Evolutionary conservation across 2,329 filamentous ascomycete genomes (phyloP).

Genomic region (Diaporthe citri): DNA sequence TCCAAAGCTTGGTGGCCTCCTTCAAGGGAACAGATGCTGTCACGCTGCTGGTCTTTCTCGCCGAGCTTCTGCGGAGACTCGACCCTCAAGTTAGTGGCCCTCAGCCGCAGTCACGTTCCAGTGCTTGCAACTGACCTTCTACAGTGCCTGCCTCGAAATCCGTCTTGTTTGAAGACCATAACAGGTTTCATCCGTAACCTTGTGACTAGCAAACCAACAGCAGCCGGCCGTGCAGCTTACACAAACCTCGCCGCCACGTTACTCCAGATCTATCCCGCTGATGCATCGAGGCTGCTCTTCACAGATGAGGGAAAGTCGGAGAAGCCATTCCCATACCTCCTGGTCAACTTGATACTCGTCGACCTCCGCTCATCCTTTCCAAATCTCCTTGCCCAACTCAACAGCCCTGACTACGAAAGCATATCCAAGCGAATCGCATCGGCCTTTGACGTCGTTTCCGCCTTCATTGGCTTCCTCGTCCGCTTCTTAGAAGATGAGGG

Average conservation of each 20-base stretch:
- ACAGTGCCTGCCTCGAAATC: conserved; percentile 62
- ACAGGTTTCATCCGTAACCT: conserved; percentile 64
- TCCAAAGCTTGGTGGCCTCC: conserved; percentile 62
- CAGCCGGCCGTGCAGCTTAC: conserved; percentile 68
- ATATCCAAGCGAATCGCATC: conserved; percentile 68
- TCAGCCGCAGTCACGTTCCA: neutral
- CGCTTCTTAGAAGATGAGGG: conserved; percentile 64
- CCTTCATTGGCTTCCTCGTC: conserved; percentile 71
- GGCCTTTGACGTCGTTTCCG: conserved; percentile 72
- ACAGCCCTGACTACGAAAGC: conserved; percentile 63
- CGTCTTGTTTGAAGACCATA: conserved; percentile 66
- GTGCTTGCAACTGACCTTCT: conserved; percentile 25
- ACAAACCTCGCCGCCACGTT: conserved; percentile 70
- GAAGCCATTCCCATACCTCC: conserved; percentile 71
- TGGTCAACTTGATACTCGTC: conserved; percentile 74
- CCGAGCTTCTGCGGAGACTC: conserved; percentile 63
- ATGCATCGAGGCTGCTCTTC: conserved; percentile 65
- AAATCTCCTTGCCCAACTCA: conserved; percentile 69
- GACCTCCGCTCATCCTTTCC: conserved; percentile 75
- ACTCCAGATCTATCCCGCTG: conserved; percentile 65
- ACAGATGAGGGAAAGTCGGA: conserved; percentile 53
- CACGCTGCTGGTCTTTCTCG: conserved; percentile 70
- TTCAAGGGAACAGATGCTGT: conserved; percentile 72
- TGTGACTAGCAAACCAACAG: conserved; percentile 66
- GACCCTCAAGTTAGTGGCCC: conserved; percentile 57